Conservation (phyloP, 208 protist genomes). For the Leishmania lainsoni region DNA sequence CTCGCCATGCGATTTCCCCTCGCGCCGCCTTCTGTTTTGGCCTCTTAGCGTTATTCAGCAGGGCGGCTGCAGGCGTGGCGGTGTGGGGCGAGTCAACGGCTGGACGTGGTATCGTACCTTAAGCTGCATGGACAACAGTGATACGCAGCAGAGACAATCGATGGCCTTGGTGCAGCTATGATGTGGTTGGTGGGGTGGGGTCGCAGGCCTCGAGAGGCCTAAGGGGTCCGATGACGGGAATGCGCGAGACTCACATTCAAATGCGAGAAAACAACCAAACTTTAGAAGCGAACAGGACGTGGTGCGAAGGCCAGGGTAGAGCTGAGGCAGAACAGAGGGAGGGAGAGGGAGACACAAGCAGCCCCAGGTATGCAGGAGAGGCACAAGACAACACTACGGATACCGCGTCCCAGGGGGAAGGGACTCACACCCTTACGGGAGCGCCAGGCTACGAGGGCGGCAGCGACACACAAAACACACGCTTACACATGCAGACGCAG, state of each 20-base stretch:
- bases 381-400: not conserved
- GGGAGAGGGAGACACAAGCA: not conserved
- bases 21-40: not conserved
- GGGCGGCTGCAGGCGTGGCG: not conserved
- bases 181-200: not conserved
- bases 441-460: not conserved
- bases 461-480: not conserved
- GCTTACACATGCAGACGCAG: not conserved
- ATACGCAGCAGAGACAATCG: not conserved
- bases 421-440: not conserved
- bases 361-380: not conserved
- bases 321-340: not conserved
- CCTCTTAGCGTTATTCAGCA: not conserved
- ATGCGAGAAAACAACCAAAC: not conserved
- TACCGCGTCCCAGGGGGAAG: not conserved
- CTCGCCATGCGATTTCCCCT: not conserved
- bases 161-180: not conserved
- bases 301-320: not conserved
- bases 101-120: too few species aligned
- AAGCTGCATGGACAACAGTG: not conserved
- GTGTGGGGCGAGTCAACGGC: not conserved
- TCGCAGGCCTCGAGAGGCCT: not conserved
- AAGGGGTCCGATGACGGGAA: not conserved
- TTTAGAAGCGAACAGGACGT: too few species aligned
- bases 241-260: not conserved